These are phyloP conservation scores for Suillus plorans DNA, from an alignment of 768 basidiomycete genomes.

Conservation along the genomic window DNA sequence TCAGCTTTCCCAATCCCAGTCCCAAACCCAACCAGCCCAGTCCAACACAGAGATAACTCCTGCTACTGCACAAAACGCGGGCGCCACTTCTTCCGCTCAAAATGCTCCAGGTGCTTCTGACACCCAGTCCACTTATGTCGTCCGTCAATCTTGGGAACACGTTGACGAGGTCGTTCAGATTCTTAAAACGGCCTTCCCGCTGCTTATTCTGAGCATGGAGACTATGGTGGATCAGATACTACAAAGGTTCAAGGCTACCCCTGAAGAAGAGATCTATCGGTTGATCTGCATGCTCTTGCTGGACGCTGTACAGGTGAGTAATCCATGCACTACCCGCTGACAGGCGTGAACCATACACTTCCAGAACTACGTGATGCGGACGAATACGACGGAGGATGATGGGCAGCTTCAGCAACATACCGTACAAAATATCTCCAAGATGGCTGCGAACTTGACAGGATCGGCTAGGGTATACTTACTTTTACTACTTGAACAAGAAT, in stretches of 20 bases:
- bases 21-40: slow-evolving; percentile 4
- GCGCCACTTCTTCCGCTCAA: slow-evolving; percentile 9
- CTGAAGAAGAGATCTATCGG: slow-evolving; percentile 94
- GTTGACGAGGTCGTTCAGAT: slow-evolving; percentile 93
- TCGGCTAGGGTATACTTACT: slow-evolving; percentile 55
- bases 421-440: slow-evolving; percentile 53
- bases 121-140: slow-evolving; percentile 29
- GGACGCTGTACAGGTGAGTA: slow-evolving; percentile 78
- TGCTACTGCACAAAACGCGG: slow-evolving; percentile 18
- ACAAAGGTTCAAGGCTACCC: slow-evolving; percentile 81
- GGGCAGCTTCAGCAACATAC: slow-evolving; percentile 58
- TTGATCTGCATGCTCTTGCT: slow-evolving; percentile 83
- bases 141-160: slow-evolving; percentile 81
- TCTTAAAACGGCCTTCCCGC: slow-evolving; percentile 93
- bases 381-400: slow-evolving; percentile 66
- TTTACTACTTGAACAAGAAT: background rate
- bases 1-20: slow-evolving; percentile 18
- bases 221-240: slow-evolving; percentile 95
- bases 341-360: background rate
- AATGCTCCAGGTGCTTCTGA: slow-evolving; percentile 18
- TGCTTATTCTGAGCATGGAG: slow-evolving; percentile 93
- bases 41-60: slow-evolving; percentile 11
- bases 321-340: background rate
- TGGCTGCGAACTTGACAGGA: slow-evolving; percentile 58
- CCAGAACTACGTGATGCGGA: slow-evolving; percentile 71